Base-by-base conservation (phyloP, 371 early-diverging fungal species). In the Fennellomyces sp. region DNA sequence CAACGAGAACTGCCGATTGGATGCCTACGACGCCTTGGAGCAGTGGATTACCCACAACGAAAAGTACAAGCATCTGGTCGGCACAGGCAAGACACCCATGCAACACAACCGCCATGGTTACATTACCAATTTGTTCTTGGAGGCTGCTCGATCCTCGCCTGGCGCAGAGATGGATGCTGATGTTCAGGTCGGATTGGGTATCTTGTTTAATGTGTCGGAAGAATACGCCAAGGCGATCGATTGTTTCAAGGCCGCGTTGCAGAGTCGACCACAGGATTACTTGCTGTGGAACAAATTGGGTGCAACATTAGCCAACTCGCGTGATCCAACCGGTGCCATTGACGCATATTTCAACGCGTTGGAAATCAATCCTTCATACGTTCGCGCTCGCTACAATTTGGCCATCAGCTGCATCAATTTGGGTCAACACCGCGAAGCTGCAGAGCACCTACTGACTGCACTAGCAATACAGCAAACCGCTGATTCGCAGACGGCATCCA, bases 211-310 rank as follows among this genome's bases (percentile, higher is more conserved):
- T 69, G 88, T 91, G 6, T 88, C 91, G 2, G 85, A 89, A 31
- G 96, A 97, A 59, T 97, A 92, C 61, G 84, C 84, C 30, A 97
- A 97, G 76, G 96, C 98, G 0, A 86, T 96, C 3, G 99, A 98
- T 73, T 98, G 99, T 66, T 98, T 98, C 83, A 86, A 90, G 50
- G 87, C 97, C 2, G 97, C 98, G 29, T 71, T 98, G 30, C 81
- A 87, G n/a, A 83, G 81, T 19, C 72, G 91, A 33, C 97, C 98
- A 3, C 82, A 92, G 74, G 97, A 98, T 68, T 96, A 96, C 74
- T 78, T 94, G 66, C 82, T 97, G 45, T 98, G 96, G 96, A 97
- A 97, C 82, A 93, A 91, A 65, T 84, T 97, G 30, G 99, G 97
- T 17, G 99, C 99, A 0, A 98, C 97, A 0, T 81, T 95, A 35